These are phyloP conservation scores for Begonia loranthoides DNA, from an alignment of 306 rosid genomes.

Conservation along the genomic window DNA sequence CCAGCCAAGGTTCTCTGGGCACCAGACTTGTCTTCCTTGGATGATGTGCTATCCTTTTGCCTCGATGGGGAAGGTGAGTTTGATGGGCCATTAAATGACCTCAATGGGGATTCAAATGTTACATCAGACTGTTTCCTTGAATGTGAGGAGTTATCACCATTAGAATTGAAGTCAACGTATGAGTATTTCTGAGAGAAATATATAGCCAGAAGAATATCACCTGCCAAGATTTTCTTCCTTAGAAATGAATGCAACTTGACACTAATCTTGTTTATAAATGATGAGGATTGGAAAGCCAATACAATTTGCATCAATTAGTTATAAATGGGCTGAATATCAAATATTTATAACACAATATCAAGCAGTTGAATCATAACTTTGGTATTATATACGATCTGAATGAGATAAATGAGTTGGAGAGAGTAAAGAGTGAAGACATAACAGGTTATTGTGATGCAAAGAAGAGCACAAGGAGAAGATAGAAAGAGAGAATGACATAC, in stretches of 20 bases:
- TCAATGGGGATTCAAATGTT: conserved; percentile 26
- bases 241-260: conserved; percentile 13
- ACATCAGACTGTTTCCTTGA: conserved; percentile 12
- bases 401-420: no score
- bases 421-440: no score
- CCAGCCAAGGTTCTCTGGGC: conserved; percentile 58
- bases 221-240: conserved; percentile 16
- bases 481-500: conserved; percentile 20
- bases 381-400: not conserved
- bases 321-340: not conserved
- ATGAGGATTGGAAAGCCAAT: not conserved
- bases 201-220: conserved; percentile 61
- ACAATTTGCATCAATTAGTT: not conserved
- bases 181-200: conserved; percentile 26
- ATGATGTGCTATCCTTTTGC: conserved; percentile 28
- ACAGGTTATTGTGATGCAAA: no score
- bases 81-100: conserved; percentile 20
- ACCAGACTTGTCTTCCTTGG: conserved; percentile 43
- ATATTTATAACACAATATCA: not conserved
- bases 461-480: no score
- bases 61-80: conserved; percentile 48
- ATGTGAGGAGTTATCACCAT: not conserved
- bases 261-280: not conserved
- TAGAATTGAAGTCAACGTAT: conserved; percentile 18
- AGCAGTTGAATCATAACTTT: not conserved